A percentile compares a stretch with the other conserved stretches of the same genome.
These are phyloP conservation scores for Fusarium sp. DNA, from an alignment of 2,329 filamentous ascomycete species.

Conservation along the genomic window DNA sequence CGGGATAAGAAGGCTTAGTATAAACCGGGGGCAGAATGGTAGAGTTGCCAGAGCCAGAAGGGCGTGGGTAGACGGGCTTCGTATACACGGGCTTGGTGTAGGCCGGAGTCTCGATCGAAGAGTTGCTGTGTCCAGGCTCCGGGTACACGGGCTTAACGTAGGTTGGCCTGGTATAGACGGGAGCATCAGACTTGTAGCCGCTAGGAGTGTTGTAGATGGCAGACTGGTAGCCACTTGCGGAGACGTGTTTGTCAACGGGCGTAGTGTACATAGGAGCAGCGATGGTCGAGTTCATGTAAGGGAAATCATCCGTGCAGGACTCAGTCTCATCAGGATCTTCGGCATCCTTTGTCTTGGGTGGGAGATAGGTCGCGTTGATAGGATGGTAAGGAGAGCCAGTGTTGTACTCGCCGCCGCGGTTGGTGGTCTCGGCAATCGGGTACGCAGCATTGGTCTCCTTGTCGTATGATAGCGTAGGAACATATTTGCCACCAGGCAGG, in stretches of 20 bases:
- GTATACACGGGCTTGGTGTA: constrained; percentile 25
- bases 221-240: constrained; percentile 10
- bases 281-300: constrained; percentile 33
- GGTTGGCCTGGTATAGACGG: constrained; percentile 2
- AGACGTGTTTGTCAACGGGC: constrained; percentile 9
- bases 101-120: constrained; percentile 17
- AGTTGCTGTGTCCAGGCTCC: constrained; percentile 20
- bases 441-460: constrained; percentile 1
- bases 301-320: constrained; percentile 11
- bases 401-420: constrained; percentile 11
- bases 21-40: constrained; percentile 7
- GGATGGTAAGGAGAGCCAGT: constrained; percentile 14
- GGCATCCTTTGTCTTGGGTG: constrained; percentile 7
- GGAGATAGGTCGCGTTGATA: constrained; percentile 20
- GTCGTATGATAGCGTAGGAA: constrained; percentile 25
- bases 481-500: constrained; percentile 22
- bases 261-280: constrained; percentile 17
- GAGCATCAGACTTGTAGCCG: constrained; percentile 18
- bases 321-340: constrained; percentile 9
- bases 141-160: constrained; percentile 28
- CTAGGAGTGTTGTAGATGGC: constrained; percentile 12
- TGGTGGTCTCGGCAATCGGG: background rate
- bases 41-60: constrained; percentile 9
- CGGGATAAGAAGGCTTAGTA: background rate
- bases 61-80: constrained; percentile 10